These are phyloP conservation scores for Ananas comosus DNA, from an alignment of 176 grass and related monocot species.

Conservation along the genomic window DNA sequence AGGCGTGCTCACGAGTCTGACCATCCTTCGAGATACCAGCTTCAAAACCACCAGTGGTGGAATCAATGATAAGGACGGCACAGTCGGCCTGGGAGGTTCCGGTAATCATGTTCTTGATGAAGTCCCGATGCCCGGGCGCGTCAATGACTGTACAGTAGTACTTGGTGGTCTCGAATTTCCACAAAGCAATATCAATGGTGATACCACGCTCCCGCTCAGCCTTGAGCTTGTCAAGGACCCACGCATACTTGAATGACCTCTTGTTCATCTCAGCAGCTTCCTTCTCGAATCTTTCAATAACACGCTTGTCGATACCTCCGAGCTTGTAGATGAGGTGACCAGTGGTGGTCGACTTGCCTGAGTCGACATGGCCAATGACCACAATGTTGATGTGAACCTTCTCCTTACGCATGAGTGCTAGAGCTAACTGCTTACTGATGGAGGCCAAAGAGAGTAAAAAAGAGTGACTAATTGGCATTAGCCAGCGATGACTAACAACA, in stretches of 20 bases:
- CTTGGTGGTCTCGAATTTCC: constrained; percentile 73
- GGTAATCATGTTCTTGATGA: constrained; percentile 91
- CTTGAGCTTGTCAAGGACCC: constrained; percentile 93
- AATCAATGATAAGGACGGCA: constrained; percentile 74
- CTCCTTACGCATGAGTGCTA: constrained; percentile 61
- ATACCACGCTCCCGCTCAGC: constrained; percentile 74
- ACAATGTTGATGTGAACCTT: constrained; percentile 73
- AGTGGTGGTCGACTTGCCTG: constrained; percentile 79
- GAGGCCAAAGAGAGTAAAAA: background rate
- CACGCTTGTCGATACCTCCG: constrained; percentile 90
- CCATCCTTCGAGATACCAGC: constrained; percentile 85
- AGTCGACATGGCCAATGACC: constrained; percentile 78
- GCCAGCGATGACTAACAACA: too few relatives aligned
- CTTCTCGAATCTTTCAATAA: constrained; percentile 70
- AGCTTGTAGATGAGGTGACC: constrained; percentile 86
- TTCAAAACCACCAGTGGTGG: constrained; percentile 84
- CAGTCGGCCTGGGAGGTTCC: constrained; percentile 82
- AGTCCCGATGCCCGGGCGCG: constrained; percentile 73
- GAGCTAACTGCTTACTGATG: constrained; percentile 1
- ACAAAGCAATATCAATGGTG: constrained; percentile 68
- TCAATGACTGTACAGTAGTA: constrained; percentile 83
- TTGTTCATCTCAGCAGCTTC: constrained; percentile 76
- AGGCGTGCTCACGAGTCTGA: constrained; percentile 68
- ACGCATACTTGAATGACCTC: constrained; percentile 76
- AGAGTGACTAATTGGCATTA: background rate